Conservation (phyloP, 257 asterid species). For the Pogostemon cablin region DNA sequence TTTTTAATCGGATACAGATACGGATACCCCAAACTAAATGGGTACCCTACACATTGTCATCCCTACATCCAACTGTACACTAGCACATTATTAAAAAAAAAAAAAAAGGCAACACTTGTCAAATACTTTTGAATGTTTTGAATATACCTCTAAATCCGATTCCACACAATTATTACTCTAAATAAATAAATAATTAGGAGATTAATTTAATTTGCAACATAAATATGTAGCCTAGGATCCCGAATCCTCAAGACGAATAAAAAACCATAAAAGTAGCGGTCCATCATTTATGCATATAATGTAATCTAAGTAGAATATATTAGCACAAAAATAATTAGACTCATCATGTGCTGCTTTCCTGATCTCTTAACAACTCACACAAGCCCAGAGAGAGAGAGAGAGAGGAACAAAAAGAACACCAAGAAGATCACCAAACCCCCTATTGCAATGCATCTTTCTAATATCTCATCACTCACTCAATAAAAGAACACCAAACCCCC, state of each 20-base stretch:
- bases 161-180: background rate
- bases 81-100: too few species aligned
- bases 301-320: slow-evolving; percentile 18
- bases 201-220: background rate
- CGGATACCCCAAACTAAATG: too few species aligned
- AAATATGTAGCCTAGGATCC: slow-evolving; percentile 31
- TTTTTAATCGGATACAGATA: too few species aligned
- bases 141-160: too few species aligned
- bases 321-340: slow-evolving; percentile 7
- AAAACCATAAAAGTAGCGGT: slow-evolving; percentile 28
- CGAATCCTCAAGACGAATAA: slow-evolving; percentile 11
- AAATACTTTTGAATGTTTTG: too few species aligned
- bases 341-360: slow-evolving; percentile 35
- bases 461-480: slow-evolving; percentile 16
- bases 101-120: too few species aligned
- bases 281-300: slow-evolving; percentile 36
- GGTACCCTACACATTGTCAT: too few species aligned
- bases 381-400: slow-evolving; percentile 29
- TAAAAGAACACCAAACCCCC: background rate
- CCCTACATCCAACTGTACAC: too few species aligned
- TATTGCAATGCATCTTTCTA: slow-evolving; percentile 39
- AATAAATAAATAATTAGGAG: slow-evolving; percentile 1
- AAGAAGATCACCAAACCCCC: too few species aligned
- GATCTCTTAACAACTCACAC: slow-evolving; percentile 7
- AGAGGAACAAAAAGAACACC: slow-evolving; percentile 30